Conservation (phyloP, 441 rosid species). For the Syzygium malaccense region DNA sequence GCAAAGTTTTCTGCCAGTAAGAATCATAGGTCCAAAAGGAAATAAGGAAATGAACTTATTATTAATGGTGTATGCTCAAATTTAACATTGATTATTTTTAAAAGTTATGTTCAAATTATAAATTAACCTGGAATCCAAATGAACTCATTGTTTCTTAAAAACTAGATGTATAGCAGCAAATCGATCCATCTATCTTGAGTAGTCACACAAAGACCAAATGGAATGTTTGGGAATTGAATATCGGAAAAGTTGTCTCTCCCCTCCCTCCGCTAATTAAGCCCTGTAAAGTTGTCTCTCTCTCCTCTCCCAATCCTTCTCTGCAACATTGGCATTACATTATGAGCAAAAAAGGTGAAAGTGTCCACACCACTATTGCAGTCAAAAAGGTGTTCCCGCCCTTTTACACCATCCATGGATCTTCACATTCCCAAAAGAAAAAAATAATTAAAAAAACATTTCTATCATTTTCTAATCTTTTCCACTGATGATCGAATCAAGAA, state of each 20-base stretch:
- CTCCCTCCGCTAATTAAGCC: background rate
- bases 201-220: background rate
- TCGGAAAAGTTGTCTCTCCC: background rate
- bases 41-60: background rate
- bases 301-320: background rate
- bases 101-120: background rate
- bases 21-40: background rate
- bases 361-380: conserved; percentile 20
- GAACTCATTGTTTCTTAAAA: background rate
- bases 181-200: background rate
- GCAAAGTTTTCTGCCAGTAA: background rate
- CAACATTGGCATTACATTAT: background rate
- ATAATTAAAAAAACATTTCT: background rate
- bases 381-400: conserved; percentile 27
- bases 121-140: background rate
- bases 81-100: background rate
- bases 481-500: conserved; percentile 29
- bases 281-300: background rate
- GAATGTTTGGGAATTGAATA: background rate
- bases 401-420: conserved; percentile 15
- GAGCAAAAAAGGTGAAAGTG: background rate
- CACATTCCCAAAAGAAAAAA: background rate
- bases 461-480: conserved; percentile 21
- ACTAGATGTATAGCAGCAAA: background rate
- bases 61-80: background rate